Base-by-base conservation (phyloP, 768 basidiomycete genomes). In the Mycena indigotica region DNA sequence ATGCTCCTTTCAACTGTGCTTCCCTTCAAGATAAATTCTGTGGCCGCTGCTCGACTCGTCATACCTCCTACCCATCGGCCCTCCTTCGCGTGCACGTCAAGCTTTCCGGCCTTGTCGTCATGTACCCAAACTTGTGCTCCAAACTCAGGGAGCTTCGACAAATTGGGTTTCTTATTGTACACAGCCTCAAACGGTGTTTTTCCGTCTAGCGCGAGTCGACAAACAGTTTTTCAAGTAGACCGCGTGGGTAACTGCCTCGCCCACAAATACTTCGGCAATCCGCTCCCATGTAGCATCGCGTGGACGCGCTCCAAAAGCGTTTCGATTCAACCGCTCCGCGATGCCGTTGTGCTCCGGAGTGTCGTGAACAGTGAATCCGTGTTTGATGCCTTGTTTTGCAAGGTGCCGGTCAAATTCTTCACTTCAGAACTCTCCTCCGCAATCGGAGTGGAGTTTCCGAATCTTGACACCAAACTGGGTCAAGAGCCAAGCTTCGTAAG, bases 381-480 rank as follows among this genome's bases (percentile, higher is more conserved):
- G 65, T 4, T 50, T 53, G 0, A 57, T 69, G 0, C 69, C 69
- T n/a, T 66, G 53, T 1, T 52, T 28, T 4, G 56, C 40, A 2
- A 73, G 62, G 25, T 63, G 60, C 0, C 38, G 17, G 3, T 50
- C 62, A 26, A 73, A 69, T 3, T 49, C 41, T 2, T 67, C 53
- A 29, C 58, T 63, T 28, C 62, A 38, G 48, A 64, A 73, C 57
- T 74, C 71, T 0, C 68, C 66, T 4, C 75, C 70, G 16, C 65
- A 40, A 51, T 73, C 69, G 2, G 67, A 67, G 10, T 52, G 66
- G 1, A 75, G 62, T 19, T 52, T 48, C 51, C 71, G 68, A 57
- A 75, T 65, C 8, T 62, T 58, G 1, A 41, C 52, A 19, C 66
- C 38, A 30, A 61, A 49, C 53, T 75, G 71, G 3, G 65, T 74